These are phyloP conservation scores for Hondaea fermentalgiana DNA, from an alignment of 108 stramenopile species.

Conservation along the genomic window DNA sequence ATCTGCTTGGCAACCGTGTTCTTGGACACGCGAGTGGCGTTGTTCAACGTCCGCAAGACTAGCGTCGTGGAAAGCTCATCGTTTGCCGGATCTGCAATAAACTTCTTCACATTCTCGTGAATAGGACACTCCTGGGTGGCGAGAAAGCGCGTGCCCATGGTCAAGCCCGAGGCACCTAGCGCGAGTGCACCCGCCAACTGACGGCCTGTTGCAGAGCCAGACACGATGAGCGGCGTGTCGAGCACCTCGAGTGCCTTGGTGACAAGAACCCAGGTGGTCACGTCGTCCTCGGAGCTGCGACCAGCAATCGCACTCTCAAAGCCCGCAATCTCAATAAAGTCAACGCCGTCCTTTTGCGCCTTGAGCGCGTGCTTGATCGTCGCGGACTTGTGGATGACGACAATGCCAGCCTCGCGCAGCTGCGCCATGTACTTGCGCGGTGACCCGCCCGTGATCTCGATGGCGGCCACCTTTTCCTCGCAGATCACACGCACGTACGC, in stretches of 20 bases:
- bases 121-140: constrained; percentile 3
- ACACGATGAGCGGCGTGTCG: neutral
- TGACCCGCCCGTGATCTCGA: neutral
- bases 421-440: constrained; percentile 18
- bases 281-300: neutral
- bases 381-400: constrained; percentile 2
- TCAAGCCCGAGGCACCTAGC: neutral
- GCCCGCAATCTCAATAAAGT: constrained; percentile 11
- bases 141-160: constrained; percentile 10
- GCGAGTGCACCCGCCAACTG: neutral
- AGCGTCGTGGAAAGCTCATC: neutral
- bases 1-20: neutral
- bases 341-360: neutral
- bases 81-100: neutral
- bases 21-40: neutral
- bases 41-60: neutral
- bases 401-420: neutral
- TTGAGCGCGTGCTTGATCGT: constrained; percentile 15
- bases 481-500: neutral
- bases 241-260: neutral
- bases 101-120: neutral
- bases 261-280: neutral
- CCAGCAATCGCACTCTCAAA: constrained; percentile 10
- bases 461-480: constrained; percentile 1
- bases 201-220: neutral